These are phyloP conservation scores for Lactarius vividus DNA, from an alignment of 768 basidiomycete genomes.

Conservation along the genomic window DNA sequence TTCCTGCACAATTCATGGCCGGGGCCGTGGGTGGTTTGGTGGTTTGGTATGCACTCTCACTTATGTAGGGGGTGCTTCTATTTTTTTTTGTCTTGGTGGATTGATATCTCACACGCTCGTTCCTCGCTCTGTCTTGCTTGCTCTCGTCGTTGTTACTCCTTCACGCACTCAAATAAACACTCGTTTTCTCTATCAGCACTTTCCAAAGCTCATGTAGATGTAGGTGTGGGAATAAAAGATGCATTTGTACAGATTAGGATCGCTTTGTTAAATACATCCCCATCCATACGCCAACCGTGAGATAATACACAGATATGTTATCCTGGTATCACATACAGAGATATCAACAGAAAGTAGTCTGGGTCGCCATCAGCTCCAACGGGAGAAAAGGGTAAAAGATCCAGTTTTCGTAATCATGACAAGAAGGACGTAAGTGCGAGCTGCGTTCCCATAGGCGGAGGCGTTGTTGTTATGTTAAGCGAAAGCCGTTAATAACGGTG, in stretches of 20 bases:
- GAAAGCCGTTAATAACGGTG: slow-evolving; percentile 2
- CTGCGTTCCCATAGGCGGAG: background rate
- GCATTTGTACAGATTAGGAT: background rate
- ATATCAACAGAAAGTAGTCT: background rate
- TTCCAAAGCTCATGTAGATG: slow-evolving; percentile 2
- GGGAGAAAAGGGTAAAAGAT: background rate
- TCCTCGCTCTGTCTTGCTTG: slow-evolving; percentile 2
- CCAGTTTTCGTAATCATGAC: background rate
- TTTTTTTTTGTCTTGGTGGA: background rate
- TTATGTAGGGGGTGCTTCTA: slow-evolving; percentile 10
- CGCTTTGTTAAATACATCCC: background rate
- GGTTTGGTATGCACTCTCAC: slow-evolving; percentile 25
- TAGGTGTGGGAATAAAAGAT: slow-evolving; percentile 1
- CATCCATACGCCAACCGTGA: too few species aligned
- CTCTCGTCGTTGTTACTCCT: background rate
- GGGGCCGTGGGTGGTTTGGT: slow-evolving; percentile 23
- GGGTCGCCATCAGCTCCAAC: background rate
- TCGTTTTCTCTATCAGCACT: slow-evolving; percentile 2
- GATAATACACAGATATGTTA: slow-evolving; percentile 13
- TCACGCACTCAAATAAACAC: background rate
- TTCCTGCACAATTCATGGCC: slow-evolving; percentile 27
- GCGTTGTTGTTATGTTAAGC: background rate
- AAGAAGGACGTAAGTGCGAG: slow-evolving; percentile 6
- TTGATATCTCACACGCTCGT: background rate
- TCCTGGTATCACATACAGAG: slow-evolving; percentile 3